Percentiles rank a stretch among this genome's conserved stretches.
Conservation (phyloP, 495 filamentous ascomycete genomes). For the Penicillium crystallinum region DNA sequence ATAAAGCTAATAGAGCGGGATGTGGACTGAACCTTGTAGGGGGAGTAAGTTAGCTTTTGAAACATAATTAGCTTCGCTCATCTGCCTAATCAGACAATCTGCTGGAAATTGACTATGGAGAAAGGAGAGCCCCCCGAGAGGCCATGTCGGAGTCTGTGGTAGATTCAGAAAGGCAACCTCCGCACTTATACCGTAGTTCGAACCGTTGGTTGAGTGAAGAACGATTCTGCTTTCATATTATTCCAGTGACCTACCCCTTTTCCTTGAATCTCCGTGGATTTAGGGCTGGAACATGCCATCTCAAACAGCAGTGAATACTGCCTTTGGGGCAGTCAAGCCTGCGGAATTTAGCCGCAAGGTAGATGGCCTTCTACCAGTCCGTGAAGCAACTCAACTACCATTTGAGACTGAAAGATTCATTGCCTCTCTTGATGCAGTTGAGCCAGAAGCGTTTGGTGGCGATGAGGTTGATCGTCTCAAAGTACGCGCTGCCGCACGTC, state of each 20-base stretch:
- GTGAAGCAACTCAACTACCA: background rate
- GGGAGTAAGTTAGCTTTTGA: no score
- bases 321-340: background rate
- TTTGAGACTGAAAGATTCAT: constrained; percentile 14
- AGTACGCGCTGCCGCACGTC: constrained; percentile 23
- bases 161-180: no score
- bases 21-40: background rate
- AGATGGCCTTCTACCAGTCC: background rate
- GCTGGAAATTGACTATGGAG: no score
- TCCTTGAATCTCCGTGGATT: background rate
- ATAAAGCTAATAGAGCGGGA: background rate
- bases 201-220: no score
- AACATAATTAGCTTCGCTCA: no score
- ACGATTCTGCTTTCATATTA: no score
- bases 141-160: no score
- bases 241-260: no score
- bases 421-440: constrained; percentile 19
- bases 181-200: no score
- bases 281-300: background rate
- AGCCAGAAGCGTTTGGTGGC: constrained; percentile 14
- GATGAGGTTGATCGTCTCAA: constrained; percentile 25
- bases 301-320: background rate
- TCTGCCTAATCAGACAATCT: no score
- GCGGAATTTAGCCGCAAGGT: background rate
- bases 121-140: no score